Base-by-base conservation (phyloP, 345 rosid species). In the Lenwebbia sp. region DNA sequence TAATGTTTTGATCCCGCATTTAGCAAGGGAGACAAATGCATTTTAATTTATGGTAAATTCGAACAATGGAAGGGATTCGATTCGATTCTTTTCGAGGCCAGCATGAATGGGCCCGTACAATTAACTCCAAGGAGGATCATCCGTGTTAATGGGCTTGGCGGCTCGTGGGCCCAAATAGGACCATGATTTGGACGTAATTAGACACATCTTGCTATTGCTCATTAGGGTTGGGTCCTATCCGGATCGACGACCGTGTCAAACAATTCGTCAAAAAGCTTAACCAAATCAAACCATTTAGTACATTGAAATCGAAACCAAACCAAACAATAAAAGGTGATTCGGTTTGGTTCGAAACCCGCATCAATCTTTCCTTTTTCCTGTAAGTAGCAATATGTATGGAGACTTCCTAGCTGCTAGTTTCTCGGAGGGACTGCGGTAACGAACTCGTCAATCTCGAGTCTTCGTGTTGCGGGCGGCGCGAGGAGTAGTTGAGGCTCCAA, bases 181-280 rank as follows among this genome's bases (percentile, higher is more conserved):
- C 55, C 55, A 8, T 9, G 76, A 70, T 70, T 70, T 19, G 47
- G 25, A 12, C 9, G 25, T 33, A 11, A 70, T 9, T 33, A 33
- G 78, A 17, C 4, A 55, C 41, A 19, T 11, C 1, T 62, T 62
- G 47, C 1, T 30, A 30, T n/a, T 14, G 41, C 75, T 30, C 75
- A 7, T 10, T 62, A 7, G 41, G 22, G 1, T 30, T 7, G 41
- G 41, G 9, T 30, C 22, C 41, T 30, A 30, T 3, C 3, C 6
- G 4, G 11, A 15, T 1, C 1, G 0, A 1, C 28, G 1, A 30
- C 0, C 1, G 1, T 7, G 17, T 62, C 3, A 30, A 30, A 30
- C 3, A 30, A 17, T 30, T 7, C 9, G 12, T 7, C 5, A 30
- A 15, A 0, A 3, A 62, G 75, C 41, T 62, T 70, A 40, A 33